phyloP scores from a whole-genome alignment of 2,329 filamentous ascomycete species.

The Chalaropsis thielavioides region DNA sequence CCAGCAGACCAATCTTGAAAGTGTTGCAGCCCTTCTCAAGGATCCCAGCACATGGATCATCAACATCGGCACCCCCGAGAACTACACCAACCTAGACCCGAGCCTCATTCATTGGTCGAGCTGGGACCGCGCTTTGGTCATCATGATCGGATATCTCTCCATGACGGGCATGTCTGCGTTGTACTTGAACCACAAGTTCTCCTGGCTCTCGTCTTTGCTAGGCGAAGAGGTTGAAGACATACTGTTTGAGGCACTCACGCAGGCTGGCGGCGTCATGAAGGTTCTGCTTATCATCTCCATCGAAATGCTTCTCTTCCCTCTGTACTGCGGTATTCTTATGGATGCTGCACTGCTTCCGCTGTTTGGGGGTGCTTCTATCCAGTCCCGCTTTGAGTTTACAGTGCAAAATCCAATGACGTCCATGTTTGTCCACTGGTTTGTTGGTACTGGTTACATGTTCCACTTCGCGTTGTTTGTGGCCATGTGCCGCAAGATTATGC shows the following conservation, averaged over 20 bases:
- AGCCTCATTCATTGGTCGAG: constrained; percentile 53
- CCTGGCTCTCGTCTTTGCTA: constrained; percentile 37
- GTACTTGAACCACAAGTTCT: constrained; percentile 50
- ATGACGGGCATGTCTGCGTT: constrained; percentile 59
- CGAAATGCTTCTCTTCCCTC: constrained; percentile 92
- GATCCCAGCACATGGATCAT: constrained; percentile 45
- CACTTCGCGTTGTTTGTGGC: constrained; percentile 97
- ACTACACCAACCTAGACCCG: constrained; percentile 32
- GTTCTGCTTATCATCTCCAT: constrained; percentile 97
- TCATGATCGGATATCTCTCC: constrained; percentile 66
- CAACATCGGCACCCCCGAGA: constrained; percentile 28
- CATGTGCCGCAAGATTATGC: constrained; percentile 97
- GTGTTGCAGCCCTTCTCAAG: constrained; percentile 23
- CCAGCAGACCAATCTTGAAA: background rate
- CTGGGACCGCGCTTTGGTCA: constrained; percentile 53
- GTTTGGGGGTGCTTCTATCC: constrained; percentile 66
- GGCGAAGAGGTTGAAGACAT: constrained; percentile 57
- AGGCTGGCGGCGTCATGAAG: constrained; percentile 93
- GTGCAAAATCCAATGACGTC: constrained; percentile 70
- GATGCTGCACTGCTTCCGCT: constrained; percentile 79
- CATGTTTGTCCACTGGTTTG: constrained; percentile 95
- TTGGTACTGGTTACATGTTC: constrained; percentile 99
- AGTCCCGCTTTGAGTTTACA: constrained; percentile 65
- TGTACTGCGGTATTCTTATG: constrained; percentile 86
- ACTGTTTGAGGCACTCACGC: constrained; percentile 69